A percentile compares a stretch with the other conserved stretches of the same genome.
Evolutionary conservation across 2,329 filamentous ascomycete genomes (phyloP).

Genomic region (Trichoderma sp.): DNA sequence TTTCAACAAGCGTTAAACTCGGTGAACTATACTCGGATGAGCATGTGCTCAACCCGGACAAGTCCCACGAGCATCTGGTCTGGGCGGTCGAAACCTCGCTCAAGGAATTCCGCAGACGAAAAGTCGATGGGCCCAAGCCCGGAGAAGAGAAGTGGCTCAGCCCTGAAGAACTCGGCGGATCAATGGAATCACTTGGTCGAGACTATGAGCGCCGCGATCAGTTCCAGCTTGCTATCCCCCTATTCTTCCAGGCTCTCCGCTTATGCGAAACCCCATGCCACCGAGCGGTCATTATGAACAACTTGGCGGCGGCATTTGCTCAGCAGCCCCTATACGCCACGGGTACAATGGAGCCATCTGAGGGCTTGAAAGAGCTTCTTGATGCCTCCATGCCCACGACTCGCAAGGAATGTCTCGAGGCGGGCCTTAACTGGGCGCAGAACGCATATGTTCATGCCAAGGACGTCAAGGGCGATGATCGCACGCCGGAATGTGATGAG

Average conservation of each 20-base stretch:
- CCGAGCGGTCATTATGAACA: slow-evolving; percentile 82
- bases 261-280: slow-evolving; percentile 69
- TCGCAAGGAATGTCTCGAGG: slow-evolving; percentile 61
- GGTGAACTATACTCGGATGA: slow-evolving; percentile 78
- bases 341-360: slow-evolving; percentile 28
- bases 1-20: slow-evolving; percentile 78
- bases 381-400: slow-evolving; percentile 42
- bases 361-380: slow-evolving; percentile 30
- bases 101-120: slow-evolving; percentile 68
- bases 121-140: slow-evolving; percentile 64
- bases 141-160: slow-evolving; percentile 71
- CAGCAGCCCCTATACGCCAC: slow-evolving; percentile 55
- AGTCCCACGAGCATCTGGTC: slow-evolving; percentile 69
- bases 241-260: slow-evolving; percentile 81
- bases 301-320: slow-evolving; percentile 70
- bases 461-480: slow-evolving; percentile 62
- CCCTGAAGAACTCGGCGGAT: slow-evolving; percentile 68
- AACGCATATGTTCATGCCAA: slow-evolving; percentile 70
- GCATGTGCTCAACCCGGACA: slow-evolving; percentile 69
- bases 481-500: slow-evolving; percentile 77
- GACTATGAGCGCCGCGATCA: slow-evolving; percentile 72
- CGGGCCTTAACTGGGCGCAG: slow-evolving; percentile 73
- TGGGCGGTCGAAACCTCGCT: slow-evolving; percentile 81
- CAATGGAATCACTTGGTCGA: slow-evolving; percentile 72
- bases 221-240: slow-evolving; percentile 77